Conservation (phyloP, 768 basidiomycete species). For the Tephrocybe sp. region DNA sequence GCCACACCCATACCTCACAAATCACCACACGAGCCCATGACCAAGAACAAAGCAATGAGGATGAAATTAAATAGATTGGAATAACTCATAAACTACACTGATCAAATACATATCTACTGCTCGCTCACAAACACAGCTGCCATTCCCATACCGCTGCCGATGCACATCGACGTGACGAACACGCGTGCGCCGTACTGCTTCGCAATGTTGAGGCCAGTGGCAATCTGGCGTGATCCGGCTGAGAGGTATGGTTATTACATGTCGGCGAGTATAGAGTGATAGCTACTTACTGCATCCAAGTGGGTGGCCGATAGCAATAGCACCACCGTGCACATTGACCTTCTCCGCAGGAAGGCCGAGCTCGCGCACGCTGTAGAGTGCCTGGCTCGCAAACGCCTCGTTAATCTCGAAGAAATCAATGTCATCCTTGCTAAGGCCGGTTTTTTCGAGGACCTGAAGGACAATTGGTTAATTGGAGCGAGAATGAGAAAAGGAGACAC, state of each 20-base stretch:
- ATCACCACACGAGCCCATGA: too few relatives aligned
- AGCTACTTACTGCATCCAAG: constrained; percentile 72
- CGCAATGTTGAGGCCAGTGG: constrained; percentile 79
- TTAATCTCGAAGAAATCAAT: constrained; percentile 93
- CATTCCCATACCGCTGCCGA: constrained; percentile 91
- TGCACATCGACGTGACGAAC: constrained; percentile 91
- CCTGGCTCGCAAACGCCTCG: constrained; percentile 87
- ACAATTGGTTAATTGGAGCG: neutral
- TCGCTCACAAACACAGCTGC: constrained; percentile 85
- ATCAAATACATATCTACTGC: too few relatives aligned
- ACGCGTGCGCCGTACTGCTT: constrained; percentile 75
- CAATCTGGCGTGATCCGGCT: constrained; percentile 85
- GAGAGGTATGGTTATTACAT: neutral
- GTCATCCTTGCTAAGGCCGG: constrained; percentile 65
- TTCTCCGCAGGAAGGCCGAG: constrained; percentile 73
- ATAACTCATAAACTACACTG: too few relatives aligned
- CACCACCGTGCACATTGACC: constrained; percentile 87
- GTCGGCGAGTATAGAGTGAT: neutral
- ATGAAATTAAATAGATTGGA: too few relatives aligned
- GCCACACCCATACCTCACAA: too few relatives aligned
- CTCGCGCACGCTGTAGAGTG: constrained; percentile 69
- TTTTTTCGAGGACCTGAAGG: constrained; percentile 51
- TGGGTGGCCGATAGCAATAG: constrained; percentile 88
- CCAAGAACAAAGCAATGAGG: too few relatives aligned
- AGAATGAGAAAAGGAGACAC: neutral